Base-by-base conservation (phyloP, 441 rosid genomes). In the Breynia disticha region DNA sequence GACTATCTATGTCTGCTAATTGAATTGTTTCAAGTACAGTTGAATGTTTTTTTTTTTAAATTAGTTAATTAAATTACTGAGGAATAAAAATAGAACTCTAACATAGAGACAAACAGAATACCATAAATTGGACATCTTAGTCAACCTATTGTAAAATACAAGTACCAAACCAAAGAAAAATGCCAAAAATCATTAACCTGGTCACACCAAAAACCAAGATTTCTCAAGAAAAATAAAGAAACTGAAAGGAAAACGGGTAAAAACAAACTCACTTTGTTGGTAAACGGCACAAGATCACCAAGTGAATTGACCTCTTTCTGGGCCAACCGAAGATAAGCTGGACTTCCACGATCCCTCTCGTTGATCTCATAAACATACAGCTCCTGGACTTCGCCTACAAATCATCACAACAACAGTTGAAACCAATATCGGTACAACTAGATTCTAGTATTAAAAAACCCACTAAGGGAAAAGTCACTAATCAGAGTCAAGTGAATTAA, bases 261-360 rank as follows among this genome's bases (percentile, higher is more conserved):
- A 0, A 7, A 19, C 39, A 37, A 63, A 41, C 70, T 57, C 50
- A 83, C 90, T 54, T 90, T 90, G 79, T 90, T 90, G 61, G 84
- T 87, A 61, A 90, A 84, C 43, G 95, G 96, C 20, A 90, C 83
- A 17, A 90, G 91, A 75, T 90, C 96, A 1, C 97, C 96, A n/a
- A 90, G 80, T 19, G 87, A 74, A 46, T 80, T 83, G 19, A 76
- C 81, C 16, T 80, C n/a, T 24, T 78, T 89, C 72, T 84, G 83
- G 52, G 94, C 82, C 58, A 89, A 67, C 13, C 81, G 78, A 41
- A 89, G 80, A 68, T 71, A 77, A 10, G 90, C 90, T 0, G 96
- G 96, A 63, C 97, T 90, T 21, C 79, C 75, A 44, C 96, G 76
- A 69, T 90, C 97, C 59, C 82, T 64, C 62, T 90, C 96, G 57